Percentiles rank a stretch among this genome's conserved stretches.
Conservation (phyloP, 108 stramenopile species). For the Fistulifera pelliculosa region DNA sequence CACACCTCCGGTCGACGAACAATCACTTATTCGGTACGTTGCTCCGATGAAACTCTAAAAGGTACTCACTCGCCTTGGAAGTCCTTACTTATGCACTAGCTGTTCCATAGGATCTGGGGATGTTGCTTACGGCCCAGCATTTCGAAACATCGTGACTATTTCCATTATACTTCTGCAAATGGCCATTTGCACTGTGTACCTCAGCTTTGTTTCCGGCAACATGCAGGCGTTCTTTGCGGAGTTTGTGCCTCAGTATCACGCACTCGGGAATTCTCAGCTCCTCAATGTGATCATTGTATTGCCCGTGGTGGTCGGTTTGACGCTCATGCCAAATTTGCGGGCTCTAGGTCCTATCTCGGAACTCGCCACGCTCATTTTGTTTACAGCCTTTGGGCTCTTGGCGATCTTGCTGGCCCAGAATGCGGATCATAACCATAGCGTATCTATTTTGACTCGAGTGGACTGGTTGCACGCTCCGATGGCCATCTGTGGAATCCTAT, state of each 20-base stretch:
- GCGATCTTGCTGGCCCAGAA: too few species aligned
- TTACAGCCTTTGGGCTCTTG: conserved; percentile 33
- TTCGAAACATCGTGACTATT: conserved; percentile 39
- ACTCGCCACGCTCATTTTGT: conserved; percentile 28
- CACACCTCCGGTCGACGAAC: too few species aligned
- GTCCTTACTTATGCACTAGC: too few species aligned
- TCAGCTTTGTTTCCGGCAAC: conserved; percentile 65
- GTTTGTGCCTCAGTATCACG: conserved; percentile 18
- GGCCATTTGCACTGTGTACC: conserved; percentile 69
- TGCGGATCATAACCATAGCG: too few species aligned
- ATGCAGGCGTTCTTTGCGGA: too few species aligned
- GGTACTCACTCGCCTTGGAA: background rate
- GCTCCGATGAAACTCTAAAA: too few species aligned
- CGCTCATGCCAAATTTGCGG: conserved; percentile 39
- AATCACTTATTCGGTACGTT: too few species aligned
- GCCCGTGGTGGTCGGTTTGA: conserved; percentile 37
- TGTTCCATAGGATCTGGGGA: too few species aligned
- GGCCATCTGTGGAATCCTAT: conserved; percentile 64
- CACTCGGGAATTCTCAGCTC: conserved; percentile 21
- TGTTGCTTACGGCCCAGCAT: conserved; percentile 47
- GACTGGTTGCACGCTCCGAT: conserved; percentile 35
- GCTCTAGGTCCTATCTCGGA: conserved; percentile 47
- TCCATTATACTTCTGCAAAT: conserved; percentile 54
- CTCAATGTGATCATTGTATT: conserved; percentile 41
- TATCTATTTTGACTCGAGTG: conserved; percentile 17